Evolutionary conservation across 225 moss, liverwort and hornwort species (phyloP), one percentile per base, ranked within the genome.

Genomic region (Polytrichum commune): DNA sequence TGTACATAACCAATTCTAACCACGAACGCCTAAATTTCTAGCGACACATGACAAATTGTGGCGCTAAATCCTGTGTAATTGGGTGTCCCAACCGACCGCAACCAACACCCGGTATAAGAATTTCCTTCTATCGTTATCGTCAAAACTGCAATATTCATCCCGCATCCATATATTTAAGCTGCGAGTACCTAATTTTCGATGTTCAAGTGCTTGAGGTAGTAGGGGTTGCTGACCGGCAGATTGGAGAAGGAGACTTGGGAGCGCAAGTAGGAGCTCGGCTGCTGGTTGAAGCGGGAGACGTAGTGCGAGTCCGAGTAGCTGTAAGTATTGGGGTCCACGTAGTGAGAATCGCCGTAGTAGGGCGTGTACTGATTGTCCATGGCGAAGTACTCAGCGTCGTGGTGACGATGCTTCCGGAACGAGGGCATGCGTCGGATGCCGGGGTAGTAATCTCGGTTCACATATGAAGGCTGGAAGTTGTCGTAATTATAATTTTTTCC

Each of bases 311-410:
- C 66, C 29, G 22, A 7, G 63, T 63, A 23, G 24, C 24, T 24
- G 24, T 58, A 58, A 24, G 6, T 20, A 20, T 1, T 23, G 19
- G 70, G 65, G 9, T 80, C 62, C 6, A 69, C 78, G 24, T 83
- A 83, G 1, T 23, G 65, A 8, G 80, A 75, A 55, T 81, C 73
- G 30, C 76, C 60, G 0, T 78, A 7, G 25, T 75, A 63, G 2
- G 83, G 83, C n/a, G 22, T 70, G 22, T 75, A 83, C 29, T 73
- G 70, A 20, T 78, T 60, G 1, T 83, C 86, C 83, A 78, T 78
- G 18, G 86, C 75, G 19, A 86, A 54, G 28, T 71, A 86, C 71
- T 86, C 83, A 0, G 86, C 83, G 62, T 86, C 86, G 53, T 86
- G 86, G 65, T 71, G 53, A 0, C 83, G 78, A 25, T 86, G 73